Conservation (phyloP, 208 protist genomes). For the Spongospora subterranea region DNA sequence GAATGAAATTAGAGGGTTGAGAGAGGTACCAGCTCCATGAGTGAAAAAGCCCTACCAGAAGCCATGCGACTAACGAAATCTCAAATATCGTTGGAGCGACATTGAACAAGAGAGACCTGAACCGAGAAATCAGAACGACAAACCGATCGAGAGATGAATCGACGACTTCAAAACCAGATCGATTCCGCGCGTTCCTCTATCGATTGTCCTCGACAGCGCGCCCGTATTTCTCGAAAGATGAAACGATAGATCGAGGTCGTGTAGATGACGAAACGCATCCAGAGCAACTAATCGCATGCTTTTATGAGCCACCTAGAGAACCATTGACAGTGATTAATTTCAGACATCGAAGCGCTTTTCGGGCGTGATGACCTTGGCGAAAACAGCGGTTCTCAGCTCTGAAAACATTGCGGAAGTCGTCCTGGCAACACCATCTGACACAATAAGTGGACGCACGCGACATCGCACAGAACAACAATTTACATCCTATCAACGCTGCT, state of each 20-base stretch:
- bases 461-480: not conserved
- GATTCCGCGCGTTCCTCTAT: constrained; percentile 65
- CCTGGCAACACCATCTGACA: not conserved
- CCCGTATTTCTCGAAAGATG: constrained; percentile 71
- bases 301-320: not conserved
- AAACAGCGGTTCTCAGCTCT: constrained; percentile 9
- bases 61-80: constrained; percentile 16
- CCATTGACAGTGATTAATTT: not conserved
- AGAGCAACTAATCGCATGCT: not conserved
- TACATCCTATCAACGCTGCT: constrained; percentile 44
- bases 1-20: not conserved
- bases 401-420: not conserved
- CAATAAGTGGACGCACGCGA: not conserved
- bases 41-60: constrained; percentile 22
- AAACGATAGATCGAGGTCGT: constrained; percentile 61
- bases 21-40: not conserved
- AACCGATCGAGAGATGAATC: constrained; percentile 67
- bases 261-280: constrained; percentile 62
- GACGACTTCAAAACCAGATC: constrained; percentile 58
- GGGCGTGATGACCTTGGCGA: not conserved
- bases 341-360: no score
- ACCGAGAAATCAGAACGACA: constrained; percentile 61
- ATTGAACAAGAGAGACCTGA: constrained; percentile 57
- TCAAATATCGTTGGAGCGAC: constrained; percentile 57
- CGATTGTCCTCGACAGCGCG: constrained; percentile 68